phyloP scores from a whole-genome alignment of 768 basidiomycete genomes.

The Suillus clintonianus region DNA sequence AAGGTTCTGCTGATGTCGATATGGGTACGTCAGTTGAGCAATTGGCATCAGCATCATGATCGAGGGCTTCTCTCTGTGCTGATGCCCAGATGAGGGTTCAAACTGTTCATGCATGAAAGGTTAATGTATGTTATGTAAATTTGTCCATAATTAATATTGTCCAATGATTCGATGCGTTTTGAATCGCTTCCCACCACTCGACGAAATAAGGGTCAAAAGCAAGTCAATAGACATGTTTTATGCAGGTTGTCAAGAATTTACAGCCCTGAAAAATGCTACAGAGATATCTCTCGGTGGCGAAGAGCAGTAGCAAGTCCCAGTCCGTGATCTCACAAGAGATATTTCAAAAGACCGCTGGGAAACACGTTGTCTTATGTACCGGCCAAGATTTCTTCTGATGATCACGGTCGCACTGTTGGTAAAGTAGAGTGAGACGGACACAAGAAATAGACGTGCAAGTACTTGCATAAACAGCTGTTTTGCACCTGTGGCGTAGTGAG shows the following conservation, averaged over 20 bases:
- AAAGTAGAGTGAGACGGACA: neutral
- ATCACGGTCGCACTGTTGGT: constrained; percentile 32
- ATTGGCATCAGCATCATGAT: neutral
- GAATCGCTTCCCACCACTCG: neutral
- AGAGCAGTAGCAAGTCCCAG: neutral
- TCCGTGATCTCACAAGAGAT: neutral
- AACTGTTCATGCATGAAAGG: neutral
- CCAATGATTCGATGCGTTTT: neutral
- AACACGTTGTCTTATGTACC: constrained; percentile 37
- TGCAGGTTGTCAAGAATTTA: neutral
- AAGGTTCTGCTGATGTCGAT: neutral
- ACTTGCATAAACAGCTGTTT: constrained; percentile 44
- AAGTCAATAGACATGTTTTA: neutral
- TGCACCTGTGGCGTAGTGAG: constrained; percentile 34
- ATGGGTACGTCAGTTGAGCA: neutral
- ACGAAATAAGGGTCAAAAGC: neutral
- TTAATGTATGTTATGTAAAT: neutral
- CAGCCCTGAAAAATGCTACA: neutral
- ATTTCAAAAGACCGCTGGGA: constrained; percentile 32
- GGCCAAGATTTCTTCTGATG: constrained; percentile 42
- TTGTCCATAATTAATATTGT: too few relatives aligned
- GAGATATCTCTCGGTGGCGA: neutral
- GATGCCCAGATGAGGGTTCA: neutral
- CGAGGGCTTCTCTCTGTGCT: neutral
- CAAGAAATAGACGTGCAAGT: neutral